phyloP scores from a whole-genome alignment of 345 rosid genomes.

The Euphorbia pulcherrima region DNA sequence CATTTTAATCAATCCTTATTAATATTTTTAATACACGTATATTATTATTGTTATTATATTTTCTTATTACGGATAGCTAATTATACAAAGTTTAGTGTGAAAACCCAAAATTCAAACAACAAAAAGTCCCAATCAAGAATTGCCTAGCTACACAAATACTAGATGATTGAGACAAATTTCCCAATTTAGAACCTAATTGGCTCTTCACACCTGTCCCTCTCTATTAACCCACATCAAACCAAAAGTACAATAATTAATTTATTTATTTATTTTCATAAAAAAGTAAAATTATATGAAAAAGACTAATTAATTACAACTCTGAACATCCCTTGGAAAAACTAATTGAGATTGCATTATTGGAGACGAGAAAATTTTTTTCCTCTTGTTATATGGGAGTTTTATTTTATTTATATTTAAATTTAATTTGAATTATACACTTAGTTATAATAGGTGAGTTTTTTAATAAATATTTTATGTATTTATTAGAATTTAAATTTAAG shows the following conservation, averaged over 20 bases:
- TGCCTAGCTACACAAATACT: background rate
- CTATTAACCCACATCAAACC: background rate
- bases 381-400: too few species aligned
- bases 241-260: background rate
- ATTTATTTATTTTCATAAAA: background rate
- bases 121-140: background rate
- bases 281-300: background rate
- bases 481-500: too few species aligned
- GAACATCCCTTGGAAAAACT: too few species aligned
- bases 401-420: too few species aligned
- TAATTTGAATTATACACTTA: too few species aligned
- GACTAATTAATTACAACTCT: background rate
- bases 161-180: constrained; percentile 1
- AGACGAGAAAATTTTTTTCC: too few species aligned
- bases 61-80: background rate
- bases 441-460: too few species aligned
- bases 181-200: background rate
- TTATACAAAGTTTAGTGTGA: background rate
- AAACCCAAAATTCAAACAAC: background rate
- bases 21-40: too few species aligned
- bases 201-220: background rate
- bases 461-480: too few species aligned
- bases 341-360: too few species aligned
- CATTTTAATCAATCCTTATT: too few species aligned
- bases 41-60: too few species aligned